phyloP scores from a whole-genome alignment of 306 rosid species.

The Fragaria vesca region DNA sequence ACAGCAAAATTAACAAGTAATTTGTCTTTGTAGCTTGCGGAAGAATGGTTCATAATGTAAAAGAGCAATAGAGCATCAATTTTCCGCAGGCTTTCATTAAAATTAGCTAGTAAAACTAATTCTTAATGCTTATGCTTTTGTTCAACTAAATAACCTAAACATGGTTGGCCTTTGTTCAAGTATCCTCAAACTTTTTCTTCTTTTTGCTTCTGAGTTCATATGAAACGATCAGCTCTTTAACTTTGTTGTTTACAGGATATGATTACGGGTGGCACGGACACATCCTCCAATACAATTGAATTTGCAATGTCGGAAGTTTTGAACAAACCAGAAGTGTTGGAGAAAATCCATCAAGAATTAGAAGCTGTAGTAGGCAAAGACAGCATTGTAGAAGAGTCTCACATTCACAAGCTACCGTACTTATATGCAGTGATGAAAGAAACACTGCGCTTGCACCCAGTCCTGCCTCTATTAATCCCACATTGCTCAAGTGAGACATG shows the following conservation, averaged over 20 bases:
- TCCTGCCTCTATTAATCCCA: constrained; percentile 50
- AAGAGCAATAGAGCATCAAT: too few relatives aligned
- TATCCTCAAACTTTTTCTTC: background rate
- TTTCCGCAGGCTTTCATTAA: too few relatives aligned
- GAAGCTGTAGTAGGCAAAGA: constrained; percentile 42
- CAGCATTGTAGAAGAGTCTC: constrained; percentile 63
- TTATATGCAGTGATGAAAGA: constrained; percentile 71
- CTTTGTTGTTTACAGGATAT: constrained; percentile 46
- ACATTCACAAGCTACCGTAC: constrained; percentile 48
- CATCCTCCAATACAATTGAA: constrained; percentile 63
- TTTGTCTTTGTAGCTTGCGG: too few relatives aligned
- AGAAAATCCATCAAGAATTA: constrained; percentile 50
- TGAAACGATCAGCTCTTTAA: background rate
- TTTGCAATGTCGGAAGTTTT: constrained; percentile 64
- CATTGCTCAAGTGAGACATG: constrained; percentile 53
- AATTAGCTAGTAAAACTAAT: too few relatives aligned
- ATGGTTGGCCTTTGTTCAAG: too few relatives aligned
- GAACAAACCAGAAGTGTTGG: constrained; percentile 39
- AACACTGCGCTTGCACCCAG: constrained; percentile 60
- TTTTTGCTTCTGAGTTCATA: background rate
- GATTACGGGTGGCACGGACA: constrained; percentile 64
- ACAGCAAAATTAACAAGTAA: too few relatives aligned
- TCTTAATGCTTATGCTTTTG: too few relatives aligned
- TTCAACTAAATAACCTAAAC: too few relatives aligned
- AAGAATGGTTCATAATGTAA: too few relatives aligned